phyloP scores from a whole-genome alignment of 768 basidiomycete genomes.

The Tylopilus subfusipes region DNA sequence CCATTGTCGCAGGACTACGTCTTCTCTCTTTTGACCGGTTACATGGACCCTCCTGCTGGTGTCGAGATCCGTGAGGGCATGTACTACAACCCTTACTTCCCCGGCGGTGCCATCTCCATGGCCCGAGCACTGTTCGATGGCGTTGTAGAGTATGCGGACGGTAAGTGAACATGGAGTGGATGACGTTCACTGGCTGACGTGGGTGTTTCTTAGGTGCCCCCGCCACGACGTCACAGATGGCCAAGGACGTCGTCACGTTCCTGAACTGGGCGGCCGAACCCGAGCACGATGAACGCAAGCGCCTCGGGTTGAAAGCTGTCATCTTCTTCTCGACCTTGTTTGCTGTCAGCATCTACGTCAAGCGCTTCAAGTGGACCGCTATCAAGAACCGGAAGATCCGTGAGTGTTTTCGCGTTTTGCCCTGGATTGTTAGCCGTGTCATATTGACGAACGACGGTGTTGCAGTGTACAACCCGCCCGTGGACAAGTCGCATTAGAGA shows the following conservation, averaged over 20 bases:
- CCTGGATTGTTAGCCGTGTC: neutral
- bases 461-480: slow-evolving; percentile 40
- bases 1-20: slow-evolving; percentile 75
- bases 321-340: slow-evolving; percentile 88
- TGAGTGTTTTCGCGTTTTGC: slow-evolving; percentile 39
- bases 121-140: slow-evolving; percentile 95
- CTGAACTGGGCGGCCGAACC: slow-evolving; percentile 97
- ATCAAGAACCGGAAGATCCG: slow-evolving; percentile 94
- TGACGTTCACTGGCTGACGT: slow-evolving; percentile 5
- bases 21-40: slow-evolving; percentile 95
- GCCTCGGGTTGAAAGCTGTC: slow-evolving; percentile 92
- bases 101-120: slow-evolving; percentile 98
- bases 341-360: slow-evolving; percentile 79
- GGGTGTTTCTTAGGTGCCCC: slow-evolving; percentile 67
- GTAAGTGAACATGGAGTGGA: slow-evolving; percentile 37
- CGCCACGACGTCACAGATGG: slow-evolving; percentile 97
- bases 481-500: slow-evolving; percentile 34
- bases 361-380: slow-evolving; percentile 91
- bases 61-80: slow-evolving; percentile 94
- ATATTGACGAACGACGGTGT: slow-evolving; percentile 7
- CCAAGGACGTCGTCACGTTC: slow-evolving; percentile 97
- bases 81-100: slow-evolving; percentile 99
- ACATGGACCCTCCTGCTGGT: slow-evolving; percentile 93
- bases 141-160: slow-evolving; percentile 94
- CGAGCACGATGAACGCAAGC: slow-evolving; percentile 97